Base-by-base conservation (phyloP, 2,329 filamentous ascomycete species). In the Aspergillus sergii region DNA sequence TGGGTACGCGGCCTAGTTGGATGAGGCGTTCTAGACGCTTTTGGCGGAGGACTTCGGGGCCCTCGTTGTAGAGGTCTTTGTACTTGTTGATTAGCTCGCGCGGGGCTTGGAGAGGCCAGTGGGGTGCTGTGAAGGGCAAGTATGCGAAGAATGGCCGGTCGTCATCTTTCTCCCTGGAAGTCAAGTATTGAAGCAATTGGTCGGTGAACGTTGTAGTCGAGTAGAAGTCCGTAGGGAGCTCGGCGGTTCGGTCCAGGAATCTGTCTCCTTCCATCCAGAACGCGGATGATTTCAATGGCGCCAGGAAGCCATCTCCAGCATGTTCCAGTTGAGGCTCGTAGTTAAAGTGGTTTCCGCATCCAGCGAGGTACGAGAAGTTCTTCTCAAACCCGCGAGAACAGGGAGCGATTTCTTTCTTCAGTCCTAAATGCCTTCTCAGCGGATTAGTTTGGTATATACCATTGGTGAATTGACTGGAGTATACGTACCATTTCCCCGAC, bases 41-140 rank as follows among this genome's bases (percentile, higher is more conserved):
- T 41, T 41, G 16, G 8, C 39, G 39, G 39, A 41, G 39, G 8
- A n/a, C 39, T n/a, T 41, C 39, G 1, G 39, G 39, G 16, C 39
- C 39, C 19, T 41, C 39, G 19, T 41, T 41, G 8, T 41, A 41
- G 39, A 41, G 16, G 19, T 41, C 39, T 41, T 41, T 80, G 73
- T 89, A 89, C 66, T 87, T 85, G 21, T 81, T 78, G 48, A 85
- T 82, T 59, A 83, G 82, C 63, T 86, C 82, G 58, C 80, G 75
- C 0, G 86, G 85, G 0, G 85, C 85, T 68, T 89, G 87, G 9
- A 89, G 75, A 1, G 86, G 87, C 86, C 87, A 89, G 67, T 89
- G 86, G 1, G 86, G 86, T 0, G 86, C 87, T 0, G 86, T 86
- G 71, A 88, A 89, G 1, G 86, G 85, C 2, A 86, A 77, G 70